phyloP scores from a whole-genome alignment of 2,329 filamentous ascomycete genomes.

The Ophiostoma sp. region DNA sequence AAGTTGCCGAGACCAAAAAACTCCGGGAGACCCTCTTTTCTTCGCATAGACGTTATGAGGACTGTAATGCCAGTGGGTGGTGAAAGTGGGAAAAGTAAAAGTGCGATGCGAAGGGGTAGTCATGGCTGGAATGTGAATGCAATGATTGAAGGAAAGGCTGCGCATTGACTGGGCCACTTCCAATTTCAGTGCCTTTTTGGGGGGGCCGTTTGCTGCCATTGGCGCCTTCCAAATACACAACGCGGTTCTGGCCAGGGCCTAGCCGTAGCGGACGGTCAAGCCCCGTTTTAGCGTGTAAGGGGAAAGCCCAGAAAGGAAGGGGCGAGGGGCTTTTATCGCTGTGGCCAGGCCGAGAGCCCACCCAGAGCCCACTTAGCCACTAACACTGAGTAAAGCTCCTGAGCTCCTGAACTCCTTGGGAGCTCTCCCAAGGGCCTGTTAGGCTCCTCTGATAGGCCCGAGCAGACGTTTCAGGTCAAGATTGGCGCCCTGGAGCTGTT shows the following conservation, averaged over 20 bases:
- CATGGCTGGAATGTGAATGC: not conserved
- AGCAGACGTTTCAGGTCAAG: constrained; percentile 11
- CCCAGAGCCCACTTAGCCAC: not conserved
- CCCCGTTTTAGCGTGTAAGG: constrained; percentile 10
- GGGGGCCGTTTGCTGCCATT: not conserved
- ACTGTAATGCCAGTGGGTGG: not conserved
- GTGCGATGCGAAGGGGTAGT: not conserved
- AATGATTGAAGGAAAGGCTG: not conserved
- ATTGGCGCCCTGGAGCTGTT: not conserved
- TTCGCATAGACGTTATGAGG: not conserved
- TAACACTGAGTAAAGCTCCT: not conserved
- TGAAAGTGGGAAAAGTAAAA: not conserved
- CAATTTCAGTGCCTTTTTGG: not conserved
- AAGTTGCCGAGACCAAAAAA: not conserved
- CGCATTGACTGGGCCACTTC: not conserved
- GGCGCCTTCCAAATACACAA: not conserved
- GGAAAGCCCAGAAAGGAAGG: not conserved
- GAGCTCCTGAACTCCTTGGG: not conserved
- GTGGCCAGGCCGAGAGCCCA: not conserved
- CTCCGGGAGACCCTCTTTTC: too few relatives aligned
- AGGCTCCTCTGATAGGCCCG: constrained; percentile 9
- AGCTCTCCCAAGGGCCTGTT: not conserved
- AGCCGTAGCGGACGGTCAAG: constrained; percentile 2
- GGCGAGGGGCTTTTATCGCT: not conserved
- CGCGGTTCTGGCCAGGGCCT: not conserved